Percentiles rank a stretch among this genome's conserved stretches.
These are phyloP conservation scores for Solanum sejunctum DNA, from an alignment of 257 asterid genomes.

Conservation along the genomic window DNA sequence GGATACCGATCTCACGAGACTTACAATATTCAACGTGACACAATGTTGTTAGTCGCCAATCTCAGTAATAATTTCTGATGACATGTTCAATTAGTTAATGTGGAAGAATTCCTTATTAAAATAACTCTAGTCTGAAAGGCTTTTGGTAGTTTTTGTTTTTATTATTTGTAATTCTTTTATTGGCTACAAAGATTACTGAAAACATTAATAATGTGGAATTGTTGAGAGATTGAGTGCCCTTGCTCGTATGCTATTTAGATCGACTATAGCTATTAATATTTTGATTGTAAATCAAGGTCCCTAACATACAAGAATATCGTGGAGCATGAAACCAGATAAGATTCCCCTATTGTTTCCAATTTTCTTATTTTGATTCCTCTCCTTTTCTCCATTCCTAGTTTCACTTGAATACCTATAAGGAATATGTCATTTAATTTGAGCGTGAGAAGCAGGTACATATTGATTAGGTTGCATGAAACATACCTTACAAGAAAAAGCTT, in stretches of 20 bases:
- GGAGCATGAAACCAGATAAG: too few species aligned
- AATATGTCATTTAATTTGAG: too few species aligned
- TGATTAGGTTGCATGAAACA: too few species aligned
- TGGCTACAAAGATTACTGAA: neutral
- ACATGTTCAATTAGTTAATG: neutral
- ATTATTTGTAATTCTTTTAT: neutral
- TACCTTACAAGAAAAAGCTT: too few species aligned
- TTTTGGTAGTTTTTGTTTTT: neutral
- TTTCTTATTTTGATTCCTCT: too few species aligned
- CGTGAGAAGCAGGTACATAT: too few species aligned
- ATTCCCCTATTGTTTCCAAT: too few species aligned
- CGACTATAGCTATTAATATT: neutral
- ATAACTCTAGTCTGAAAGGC: neutral
- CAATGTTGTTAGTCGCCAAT: neutral
- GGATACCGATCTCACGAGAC: neutral
- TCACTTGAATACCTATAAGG: too few species aligned
- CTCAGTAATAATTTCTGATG: neutral
- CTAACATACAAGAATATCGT: too few species aligned
- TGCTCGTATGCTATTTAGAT: neutral
- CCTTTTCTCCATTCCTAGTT: too few species aligned
- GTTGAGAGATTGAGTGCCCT: neutral
- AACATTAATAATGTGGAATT: neutral
- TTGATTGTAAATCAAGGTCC: too few species aligned
- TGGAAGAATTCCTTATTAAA: neutral
- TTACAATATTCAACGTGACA: neutral